phyloP scores from a whole-genome alignment of 495 filamentous ascomycete genomes.

The Entonaema liquescens region DNA sequence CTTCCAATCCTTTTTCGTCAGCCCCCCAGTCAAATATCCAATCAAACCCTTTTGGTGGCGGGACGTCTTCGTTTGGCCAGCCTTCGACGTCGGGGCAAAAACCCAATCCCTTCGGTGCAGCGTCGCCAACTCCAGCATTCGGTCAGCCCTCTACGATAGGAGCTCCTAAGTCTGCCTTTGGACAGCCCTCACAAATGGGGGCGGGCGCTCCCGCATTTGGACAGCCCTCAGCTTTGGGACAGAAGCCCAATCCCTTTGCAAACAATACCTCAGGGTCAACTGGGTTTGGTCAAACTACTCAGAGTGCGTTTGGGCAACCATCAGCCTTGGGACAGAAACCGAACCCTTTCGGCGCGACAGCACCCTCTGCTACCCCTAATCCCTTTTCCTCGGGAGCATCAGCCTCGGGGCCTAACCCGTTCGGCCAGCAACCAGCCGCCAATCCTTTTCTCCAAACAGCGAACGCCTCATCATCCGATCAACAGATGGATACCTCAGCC shows the following conservation, averaged over 20 bases:
- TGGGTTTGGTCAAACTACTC: conserved; percentile 32
- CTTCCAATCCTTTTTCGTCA: conserved; percentile 49
- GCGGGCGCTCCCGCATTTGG: conserved; percentile 47
- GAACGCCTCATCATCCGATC: conserved; percentile 19
- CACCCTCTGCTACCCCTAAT: conserved; percentile 26
- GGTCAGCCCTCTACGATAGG: conserved; percentile 53
- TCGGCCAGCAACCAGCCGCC: conserved; percentile 44
- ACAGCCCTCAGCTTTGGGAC: conserved; percentile 48
- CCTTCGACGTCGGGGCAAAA: conserved; percentile 51
- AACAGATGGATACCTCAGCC: conserved; percentile 41
- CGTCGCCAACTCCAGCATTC: conserved; percentile 50
- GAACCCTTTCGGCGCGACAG: conserved; percentile 36
- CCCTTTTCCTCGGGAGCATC: conserved; percentile 36
- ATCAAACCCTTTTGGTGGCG: conserved; percentile 36
- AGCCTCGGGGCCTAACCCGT: conserved; percentile 46
- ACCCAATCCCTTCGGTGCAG: conserved; percentile 51
- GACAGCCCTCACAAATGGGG: conserved; percentile 52
- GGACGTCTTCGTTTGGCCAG: conserved; percentile 54
- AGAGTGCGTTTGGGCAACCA: conserved; percentile 37
- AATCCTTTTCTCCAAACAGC: conserved; percentile 42
- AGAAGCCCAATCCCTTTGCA: conserved; percentile 52
- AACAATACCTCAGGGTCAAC: conserved; percentile 41
- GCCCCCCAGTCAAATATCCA: conserved; percentile 42
- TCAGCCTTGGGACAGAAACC: conserved; percentile 35
- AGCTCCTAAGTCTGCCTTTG: conserved; percentile 48